phyloP scores from a whole-genome alignment of 306 rosid species.

The Gleditsia sinensis region DNA sequence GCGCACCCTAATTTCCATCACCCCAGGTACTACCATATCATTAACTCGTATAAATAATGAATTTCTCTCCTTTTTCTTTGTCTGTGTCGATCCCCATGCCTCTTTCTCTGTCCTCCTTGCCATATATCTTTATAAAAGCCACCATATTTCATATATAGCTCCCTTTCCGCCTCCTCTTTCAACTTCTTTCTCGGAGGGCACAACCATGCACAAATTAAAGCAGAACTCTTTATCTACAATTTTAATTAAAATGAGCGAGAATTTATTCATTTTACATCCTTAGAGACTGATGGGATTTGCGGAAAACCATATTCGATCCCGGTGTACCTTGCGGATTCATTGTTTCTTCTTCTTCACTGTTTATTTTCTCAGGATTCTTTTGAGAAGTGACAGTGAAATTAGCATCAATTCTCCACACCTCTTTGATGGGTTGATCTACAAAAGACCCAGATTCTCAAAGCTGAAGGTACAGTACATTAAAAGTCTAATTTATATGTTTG shows the following conservation, averaged over 20 bases:
- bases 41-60: slow-evolving; percentile 34
- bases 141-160: slow-evolving; percentile 24
- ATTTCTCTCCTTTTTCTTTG: slow-evolving; percentile 31
- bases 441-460: slow-evolving; percentile 27
- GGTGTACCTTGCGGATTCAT: slow-evolving; percentile 12
- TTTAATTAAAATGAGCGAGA: neutral
- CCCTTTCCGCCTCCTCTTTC: slow-evolving; percentile 27
- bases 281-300: neutral
- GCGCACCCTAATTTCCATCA: slow-evolving; percentile 73
- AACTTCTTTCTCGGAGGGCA: neutral
- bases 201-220: neutral
- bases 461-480: slow-evolving; percentile 29
- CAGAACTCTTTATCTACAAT: slow-evolving; percentile 3
- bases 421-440: slow-evolving; percentile 50
- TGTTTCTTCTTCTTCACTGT: slow-evolving; percentile 6
- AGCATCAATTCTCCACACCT: slow-evolving; percentile 29
- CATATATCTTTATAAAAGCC: slow-evolving; percentile 26
- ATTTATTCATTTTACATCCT: neutral
- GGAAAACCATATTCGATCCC: neutral
- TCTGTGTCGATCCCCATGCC: slow-evolving; percentile 31
- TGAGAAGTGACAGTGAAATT: slow-evolving; percentile 11
- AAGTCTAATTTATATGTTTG: slow-evolving; percentile 4
- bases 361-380: slow-evolving; percentile 30
- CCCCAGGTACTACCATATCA: slow-evolving; percentile 54
- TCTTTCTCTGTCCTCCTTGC: slow-evolving; percentile 31